These are phyloP conservation scores for Ceratonia siliqua DNA, from an alignment of 306 rosid genomes.

Conservation along the genomic window DNA sequence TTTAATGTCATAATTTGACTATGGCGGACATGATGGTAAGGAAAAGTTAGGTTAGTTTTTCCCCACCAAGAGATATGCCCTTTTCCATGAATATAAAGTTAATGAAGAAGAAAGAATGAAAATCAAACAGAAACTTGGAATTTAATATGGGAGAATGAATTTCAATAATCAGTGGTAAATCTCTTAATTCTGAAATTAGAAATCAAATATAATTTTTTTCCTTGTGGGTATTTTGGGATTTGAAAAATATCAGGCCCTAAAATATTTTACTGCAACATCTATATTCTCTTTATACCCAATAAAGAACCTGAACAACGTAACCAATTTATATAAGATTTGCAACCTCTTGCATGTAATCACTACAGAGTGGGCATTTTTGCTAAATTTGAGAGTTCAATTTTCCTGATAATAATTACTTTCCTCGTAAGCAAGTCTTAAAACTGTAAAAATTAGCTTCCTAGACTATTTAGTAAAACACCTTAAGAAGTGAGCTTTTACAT, in stretches of 20 bases:
- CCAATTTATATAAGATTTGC: background rate
- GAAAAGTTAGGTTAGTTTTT: slow-evolving; percentile 16
- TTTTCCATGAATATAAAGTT: background rate
- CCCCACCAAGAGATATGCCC: slow-evolving; percentile 18
- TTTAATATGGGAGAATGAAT: background rate
- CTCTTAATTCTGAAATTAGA: slow-evolving; percentile 6
- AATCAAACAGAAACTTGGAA: slow-evolving; percentile 1
- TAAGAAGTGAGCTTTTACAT: slow-evolving; percentile 2
- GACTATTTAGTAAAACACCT: background rate
- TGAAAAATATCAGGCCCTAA: background rate
- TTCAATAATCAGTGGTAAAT: slow-evolving; percentile 4
- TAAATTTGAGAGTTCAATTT: background rate
- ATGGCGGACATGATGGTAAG: background rate
- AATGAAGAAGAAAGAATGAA: background rate
- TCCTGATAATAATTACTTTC: slow-evolving; percentile 6
- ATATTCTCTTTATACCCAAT: background rate
- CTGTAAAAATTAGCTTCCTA: background rate
- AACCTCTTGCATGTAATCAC: background rate
- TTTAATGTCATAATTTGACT: slow-evolving; percentile 7
- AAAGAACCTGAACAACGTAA: background rate
- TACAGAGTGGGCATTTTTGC: background rate
- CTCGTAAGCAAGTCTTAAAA: background rate
- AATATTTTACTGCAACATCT: background rate
- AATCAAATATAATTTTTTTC: background rate
- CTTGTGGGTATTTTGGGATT: background rate